phyloP scores from a whole-genome alignment of 768 basidiomycete genomes.

The Tricholoma matsutake region DNA sequence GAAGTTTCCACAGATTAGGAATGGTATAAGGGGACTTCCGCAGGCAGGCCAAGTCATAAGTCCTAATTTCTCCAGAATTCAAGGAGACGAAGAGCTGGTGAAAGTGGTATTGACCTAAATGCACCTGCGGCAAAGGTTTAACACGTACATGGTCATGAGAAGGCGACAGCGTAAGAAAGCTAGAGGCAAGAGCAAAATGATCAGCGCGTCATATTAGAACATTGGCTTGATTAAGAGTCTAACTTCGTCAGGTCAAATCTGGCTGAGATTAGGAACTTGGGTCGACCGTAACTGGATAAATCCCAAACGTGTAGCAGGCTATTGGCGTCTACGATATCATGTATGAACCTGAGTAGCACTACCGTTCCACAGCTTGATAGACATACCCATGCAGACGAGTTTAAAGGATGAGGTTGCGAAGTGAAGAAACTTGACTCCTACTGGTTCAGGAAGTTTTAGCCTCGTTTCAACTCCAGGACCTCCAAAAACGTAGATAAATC shows the following conservation, averaged over 20 bases:
- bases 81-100: conserved; percentile 46
- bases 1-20: conserved; percentile 73
- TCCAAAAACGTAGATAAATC: conserved; percentile 65
- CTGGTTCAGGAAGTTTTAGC: conserved; percentile 43
- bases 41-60: conserved; percentile 73
- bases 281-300: conserved; percentile 47
- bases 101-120: conserved; percentile 13
- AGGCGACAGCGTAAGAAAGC: conserved; percentile 61
- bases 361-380: neutral
- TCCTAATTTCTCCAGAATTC: conserved; percentile 58
- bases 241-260: conserved; percentile 50
- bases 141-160: conserved; percentile 67
- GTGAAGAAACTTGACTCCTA: conserved; percentile 55
- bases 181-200: conserved; percentile 18
- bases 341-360: conserved; percentile 2
- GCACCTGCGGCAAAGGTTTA: neutral
- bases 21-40: conserved; percentile 64
- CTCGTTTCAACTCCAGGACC: conserved; percentile 58
- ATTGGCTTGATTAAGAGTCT: conserved; percentile 11
- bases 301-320: conserved; percentile 62
- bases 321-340: conserved; percentile 40
- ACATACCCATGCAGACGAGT: conserved; percentile 61
- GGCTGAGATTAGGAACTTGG: conserved; percentile 48
- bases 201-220: neutral
- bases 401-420: conserved; percentile 55